A percentile compares a stretch with the other conserved stretches of the same genome.
Conservation (phyloP, 176 grass and related monocot genomes). For the Oryza meyeriana region DNA sequence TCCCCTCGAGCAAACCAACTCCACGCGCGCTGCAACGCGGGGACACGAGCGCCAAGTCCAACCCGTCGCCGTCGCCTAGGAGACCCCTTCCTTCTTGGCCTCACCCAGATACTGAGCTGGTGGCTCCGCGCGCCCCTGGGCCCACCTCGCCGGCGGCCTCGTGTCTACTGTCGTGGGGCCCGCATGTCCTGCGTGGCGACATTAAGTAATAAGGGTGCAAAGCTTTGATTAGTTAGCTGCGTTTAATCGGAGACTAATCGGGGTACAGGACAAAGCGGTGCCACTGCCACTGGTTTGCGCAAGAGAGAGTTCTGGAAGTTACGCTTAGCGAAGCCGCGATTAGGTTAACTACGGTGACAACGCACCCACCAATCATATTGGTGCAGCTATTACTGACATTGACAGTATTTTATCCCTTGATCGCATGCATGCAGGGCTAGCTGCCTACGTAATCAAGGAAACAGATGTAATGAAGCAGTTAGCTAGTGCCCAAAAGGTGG, state of each 20-base stretch:
- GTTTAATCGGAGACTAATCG: neutral
- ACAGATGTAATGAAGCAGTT: no score
- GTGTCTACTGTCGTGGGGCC: neutral
- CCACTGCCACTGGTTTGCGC: neutral
- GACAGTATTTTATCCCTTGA: neutral
- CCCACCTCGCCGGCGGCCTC: neutral
- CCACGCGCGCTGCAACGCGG: slow-evolving; percentile 2
- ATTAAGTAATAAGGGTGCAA: neutral
- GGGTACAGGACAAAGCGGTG: neutral
- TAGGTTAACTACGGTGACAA: neutral
- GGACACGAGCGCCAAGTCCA: slow-evolving; percentile 5
- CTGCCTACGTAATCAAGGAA: no score
- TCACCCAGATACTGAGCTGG: neutral
- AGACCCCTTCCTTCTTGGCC: neutral
- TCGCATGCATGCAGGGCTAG: neutral
- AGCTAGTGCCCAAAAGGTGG: no score
- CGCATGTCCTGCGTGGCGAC: neutral
- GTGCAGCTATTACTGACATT: neutral
- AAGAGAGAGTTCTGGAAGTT: slow-evolving; percentile 21
- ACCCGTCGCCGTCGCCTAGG: slow-evolving; percentile 18
- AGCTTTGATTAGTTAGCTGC: neutral
- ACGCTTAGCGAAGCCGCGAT: neutral
- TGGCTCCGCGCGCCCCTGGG: neutral
- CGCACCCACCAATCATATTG: slow-evolving; percentile 3
- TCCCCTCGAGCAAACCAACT: neutral